Base-by-base conservation (phyloP, 202 grass and related monocot genomes). In the Setaria viridis region DNA sequence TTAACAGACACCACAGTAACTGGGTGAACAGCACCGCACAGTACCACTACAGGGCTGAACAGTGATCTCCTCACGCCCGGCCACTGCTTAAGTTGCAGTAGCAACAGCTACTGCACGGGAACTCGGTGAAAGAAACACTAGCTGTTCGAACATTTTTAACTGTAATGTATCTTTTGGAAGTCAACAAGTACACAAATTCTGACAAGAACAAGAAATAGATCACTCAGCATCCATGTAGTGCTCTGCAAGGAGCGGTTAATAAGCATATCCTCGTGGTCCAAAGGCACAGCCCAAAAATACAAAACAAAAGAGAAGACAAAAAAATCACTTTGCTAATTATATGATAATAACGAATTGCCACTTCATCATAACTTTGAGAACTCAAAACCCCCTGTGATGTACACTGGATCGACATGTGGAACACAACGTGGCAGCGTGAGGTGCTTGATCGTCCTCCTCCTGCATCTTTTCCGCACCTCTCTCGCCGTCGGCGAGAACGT, bases 281-380 rank as follows among this genome's bases (percentile, higher is more conserved):
- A 70, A 51, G 42, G 83, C 67, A 60, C 74, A 89, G 74, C 21
- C 19, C n/a, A 41, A 70, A 67, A 78, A 8, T 3, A 70, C 15
- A 73, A 74, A 15, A 56, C 7, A 47, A 71, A 54, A 41, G 10
- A 78, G 14, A 10, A 34, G 30, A 86, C 15, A 75, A 25, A 83
- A 83, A 68, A 83, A 67, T 79, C 58, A 89, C 67, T 75, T 74
- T 76, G 69, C 79, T 86, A 83, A 85, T 62, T 74, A 60, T 88
- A 66, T 56, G 80, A 25, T 25, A 25, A 67, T 63, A 92, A 83
- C 67, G 15, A 62, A 86, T 84, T 46, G 55, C 73, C 57, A 55
- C 42, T 83, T 75, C 53, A 75, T 69, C 83, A 75, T 86, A 86
- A 84, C 75, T 83, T 68, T 63, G 60, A 62, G n/a, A 74, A 67